phyloP scores from a whole-genome alignment of 768 basidiomycete genomes.

The Nevesoporus exiguus region DNA sequence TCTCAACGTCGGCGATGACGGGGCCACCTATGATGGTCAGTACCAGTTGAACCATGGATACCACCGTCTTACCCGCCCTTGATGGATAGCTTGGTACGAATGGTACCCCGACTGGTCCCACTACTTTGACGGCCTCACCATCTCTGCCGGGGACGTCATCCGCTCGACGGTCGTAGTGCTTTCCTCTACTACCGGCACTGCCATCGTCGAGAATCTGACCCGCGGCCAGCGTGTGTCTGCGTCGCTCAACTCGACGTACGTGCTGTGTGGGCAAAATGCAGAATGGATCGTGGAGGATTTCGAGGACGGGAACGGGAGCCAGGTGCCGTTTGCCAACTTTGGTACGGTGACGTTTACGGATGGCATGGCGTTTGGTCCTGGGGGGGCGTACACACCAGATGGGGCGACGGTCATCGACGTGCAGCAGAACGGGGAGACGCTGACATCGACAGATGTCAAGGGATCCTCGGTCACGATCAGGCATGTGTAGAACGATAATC shows the following conservation, averaged over 20 bases:
- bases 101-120: not conserved
- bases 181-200: too few relatives aligned
- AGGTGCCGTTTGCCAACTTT: not conserved
- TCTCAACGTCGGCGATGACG: not conserved
- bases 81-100: slow-evolving; percentile 11
- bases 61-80: not conserved
- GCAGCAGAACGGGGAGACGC: not conserved
- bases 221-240: too few relatives aligned
- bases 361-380: not conserved
- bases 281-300: not conserved
- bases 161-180: too few relatives aligned
- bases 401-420: not conserved
- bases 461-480: not conserved
- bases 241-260: too few relatives aligned
- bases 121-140: not conserved
- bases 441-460: not conserved
- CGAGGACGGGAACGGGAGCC: not conserved
- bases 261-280: not conserved
- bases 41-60: too few relatives aligned
- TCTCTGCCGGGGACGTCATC: not conserved
- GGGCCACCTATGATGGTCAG: not conserved
- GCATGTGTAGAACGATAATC: not conserved
- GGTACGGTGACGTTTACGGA: not conserved
- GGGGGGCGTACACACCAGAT: not conserved
- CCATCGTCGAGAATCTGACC: too few relatives aligned